These are phyloP conservation scores for Actinomucor elegans DNA, from an alignment of 371 early-diverging fungal species.

Conservation along the genomic window DNA sequence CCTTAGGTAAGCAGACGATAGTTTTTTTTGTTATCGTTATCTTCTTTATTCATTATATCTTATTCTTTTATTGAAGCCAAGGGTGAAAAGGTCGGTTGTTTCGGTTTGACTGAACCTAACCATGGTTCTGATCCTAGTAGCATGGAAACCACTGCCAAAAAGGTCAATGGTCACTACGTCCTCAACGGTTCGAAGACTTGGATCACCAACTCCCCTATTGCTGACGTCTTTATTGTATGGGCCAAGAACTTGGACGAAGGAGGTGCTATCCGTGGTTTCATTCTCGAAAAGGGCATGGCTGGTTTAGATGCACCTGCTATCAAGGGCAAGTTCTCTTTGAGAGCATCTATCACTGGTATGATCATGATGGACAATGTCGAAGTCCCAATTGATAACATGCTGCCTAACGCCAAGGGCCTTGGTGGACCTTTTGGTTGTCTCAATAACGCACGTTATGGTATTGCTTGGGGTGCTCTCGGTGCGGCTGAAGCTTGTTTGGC, in stretches of 20 bases:
- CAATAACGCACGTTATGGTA: constrained; percentile 97
- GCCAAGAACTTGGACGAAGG: constrained; percentile 86
- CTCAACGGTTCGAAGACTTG: constrained; percentile 95
- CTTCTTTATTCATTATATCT: not conserved
- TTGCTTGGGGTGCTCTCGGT: constrained; percentile 97
- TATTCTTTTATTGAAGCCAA: constrained; percentile 58
- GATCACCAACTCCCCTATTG: constrained; percentile 98
- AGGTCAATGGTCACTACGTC: constrained; percentile 76
- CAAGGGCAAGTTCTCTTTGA: constrained; percentile 93
- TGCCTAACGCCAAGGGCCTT: constrained; percentile 87
- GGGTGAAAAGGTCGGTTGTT: constrained; percentile 89
- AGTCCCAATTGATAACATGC: constrained; percentile 86
- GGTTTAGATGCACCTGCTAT: constrained; percentile 90
- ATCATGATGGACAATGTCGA: constrained; percentile 98
- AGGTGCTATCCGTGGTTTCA: constrained; percentile 91
- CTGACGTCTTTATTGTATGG: constrained; percentile 98
- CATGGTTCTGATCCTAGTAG: constrained; percentile 95
- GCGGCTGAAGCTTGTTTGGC: constrained; percentile 93
- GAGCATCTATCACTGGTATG: constrained; percentile 97
- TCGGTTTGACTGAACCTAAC: constrained; percentile 98
- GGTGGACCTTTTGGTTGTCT: constrained; percentile 98
- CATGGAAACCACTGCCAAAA: constrained; percentile 92
- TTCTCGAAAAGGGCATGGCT: constrained; percentile 88
- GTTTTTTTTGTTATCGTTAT: not conserved
- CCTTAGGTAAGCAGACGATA: constrained; percentile 71